Evolutionary conservation across 495 filamentous ascomycete genomes (phyloP), one percentile per base, ranked within the genome.

Genomic region (Chaetomium tenue): DNA sequence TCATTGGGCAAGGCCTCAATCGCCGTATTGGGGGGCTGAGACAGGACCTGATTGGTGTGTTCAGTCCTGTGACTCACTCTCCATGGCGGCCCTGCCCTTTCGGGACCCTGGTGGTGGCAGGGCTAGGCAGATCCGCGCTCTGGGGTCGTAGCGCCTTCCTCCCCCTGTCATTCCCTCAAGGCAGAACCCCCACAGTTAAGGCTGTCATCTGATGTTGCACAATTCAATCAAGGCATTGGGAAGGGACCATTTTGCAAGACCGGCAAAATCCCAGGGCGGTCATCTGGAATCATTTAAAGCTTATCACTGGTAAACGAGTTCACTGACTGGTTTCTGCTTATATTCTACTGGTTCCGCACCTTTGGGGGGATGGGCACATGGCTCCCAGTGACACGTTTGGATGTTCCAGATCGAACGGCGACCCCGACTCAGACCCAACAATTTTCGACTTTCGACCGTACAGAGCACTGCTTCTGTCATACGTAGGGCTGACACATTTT

Each of bases 141-240:
- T 12, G 23, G 42, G 20, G 26, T 40, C n/a, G n/a, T 16, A 26
- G 42, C 30, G 61, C 25, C 48, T n/a, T 50, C n/a, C 52, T 0
- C n/a, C 30, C 61, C 54, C 40, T 51, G 53, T 52, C 54, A 9
- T 13, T 23, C 18, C 18, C 53, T 2, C 61, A 48, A 63, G 52
- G 61, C 63, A 64, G 56, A 59, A 53, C 50, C 60, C 60, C 50
- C 54, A 57, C 54, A 23, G 33, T 5, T 11, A 15, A 33, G 13
- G 52, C 16, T 28, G 52, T 54, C 52, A 54, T 54, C 52, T 54
- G 52, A 54, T 54, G 25, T 12, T 23, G n/a, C n/a, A n/a, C n/a
- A n/a, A n/a, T 30, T 23, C 6, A 26, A n/a, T n/a, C 22, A 11
- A 51, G 48, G 23, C 48, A 51, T 26, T 23, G 16, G 9, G 8